Evolutionary conservation across 2,329 filamentous ascomycete species (phyloP).

Genomic region (Colletotrichum tamarilloi): DNA sequence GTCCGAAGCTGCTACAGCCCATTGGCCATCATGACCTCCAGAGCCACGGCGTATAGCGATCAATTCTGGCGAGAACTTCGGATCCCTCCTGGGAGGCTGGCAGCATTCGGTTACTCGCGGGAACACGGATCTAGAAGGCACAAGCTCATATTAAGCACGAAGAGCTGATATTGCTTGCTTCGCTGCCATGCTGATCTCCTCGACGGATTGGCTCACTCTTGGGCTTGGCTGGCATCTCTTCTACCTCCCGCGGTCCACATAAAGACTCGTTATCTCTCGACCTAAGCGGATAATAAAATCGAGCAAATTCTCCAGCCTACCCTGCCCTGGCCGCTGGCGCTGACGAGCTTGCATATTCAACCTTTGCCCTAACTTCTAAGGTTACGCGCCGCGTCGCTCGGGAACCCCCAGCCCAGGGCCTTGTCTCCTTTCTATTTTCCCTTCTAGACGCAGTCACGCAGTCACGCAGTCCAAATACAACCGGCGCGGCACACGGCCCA

Average conservation of each 20-base stretch:
- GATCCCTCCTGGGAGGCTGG: conserved; percentile 13
- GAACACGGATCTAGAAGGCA: neutral
- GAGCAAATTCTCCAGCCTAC: conserved; percentile 7
- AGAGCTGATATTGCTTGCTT: conserved; percentile 15
- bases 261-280: conserved; percentile 22
- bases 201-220: neutral
- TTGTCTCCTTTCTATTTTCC: neutral
- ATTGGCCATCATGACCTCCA: neutral
- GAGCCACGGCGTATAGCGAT: neutral
- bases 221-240: neutral
- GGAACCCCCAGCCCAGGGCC: neutral
- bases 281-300: conserved; percentile 3
- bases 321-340: neutral
- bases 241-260: conserved; percentile 2
- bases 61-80: neutral
- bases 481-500: conserved; percentile 2
- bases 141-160: conserved; percentile 12
- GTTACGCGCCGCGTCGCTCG: neutral
- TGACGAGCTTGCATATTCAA: neutral
- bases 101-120: neutral
- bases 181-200: conserved; percentile 7
- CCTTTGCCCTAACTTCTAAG: neutral
- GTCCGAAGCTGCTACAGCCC: neutral
- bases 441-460: neutral
- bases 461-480: neutral